Base-by-base conservation (phyloP, 495 filamentous ascomycete genomes). In the Alectoria sarmentosa region DNA sequence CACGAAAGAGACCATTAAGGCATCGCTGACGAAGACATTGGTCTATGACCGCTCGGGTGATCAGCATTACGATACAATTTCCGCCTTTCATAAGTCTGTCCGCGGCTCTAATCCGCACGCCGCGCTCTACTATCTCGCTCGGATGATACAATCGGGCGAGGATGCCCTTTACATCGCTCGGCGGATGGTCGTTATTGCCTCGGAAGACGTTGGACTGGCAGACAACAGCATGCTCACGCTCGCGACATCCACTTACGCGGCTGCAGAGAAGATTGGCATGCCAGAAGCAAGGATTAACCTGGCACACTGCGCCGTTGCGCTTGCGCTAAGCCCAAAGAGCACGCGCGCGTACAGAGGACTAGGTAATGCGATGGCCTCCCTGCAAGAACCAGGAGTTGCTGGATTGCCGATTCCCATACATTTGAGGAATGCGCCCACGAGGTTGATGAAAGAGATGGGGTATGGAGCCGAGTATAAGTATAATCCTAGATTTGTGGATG, bases 91-190 rank as follows among this genome's bases (percentile, higher is more conserved):
- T 79, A 98, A 98, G 68, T 91, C 90, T 19, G 84, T 98, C 36
- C 89, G 94, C 23, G 94, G 94, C 28, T 89, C 86, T 61, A 84
- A 94, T 71, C 76, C 93, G 3, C 88, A 98, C 74, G 94, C 92
- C 0, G 80, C 92, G 2, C 80, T 98, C 4, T 98, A 96, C 76
- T 98, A 97, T 73, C 84, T 98, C 9, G 88, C 89, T 4, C 88
- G 94, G 54, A 98, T 98, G 94, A 82, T 98, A n/a, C 86, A 94
- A 66, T 91, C 89, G 2, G 94, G 94, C 46, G 94, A 98, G 74
- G 94, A 98, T 70, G 91, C 93, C 0, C 77, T 98, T 0, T 98
- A 89, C 72, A 89, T 98, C 44, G 92, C 94, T 9, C 85, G 94
- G 4, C 84, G 94, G 19, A 86, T 98, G 79, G 88, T 98, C 17